Evolutionary conservation across 2,329 filamentous ascomycete genomes (phyloP), one percentile per base, ranked within the genome.

Genomic region (Aspergillus calidoustus): DNA sequence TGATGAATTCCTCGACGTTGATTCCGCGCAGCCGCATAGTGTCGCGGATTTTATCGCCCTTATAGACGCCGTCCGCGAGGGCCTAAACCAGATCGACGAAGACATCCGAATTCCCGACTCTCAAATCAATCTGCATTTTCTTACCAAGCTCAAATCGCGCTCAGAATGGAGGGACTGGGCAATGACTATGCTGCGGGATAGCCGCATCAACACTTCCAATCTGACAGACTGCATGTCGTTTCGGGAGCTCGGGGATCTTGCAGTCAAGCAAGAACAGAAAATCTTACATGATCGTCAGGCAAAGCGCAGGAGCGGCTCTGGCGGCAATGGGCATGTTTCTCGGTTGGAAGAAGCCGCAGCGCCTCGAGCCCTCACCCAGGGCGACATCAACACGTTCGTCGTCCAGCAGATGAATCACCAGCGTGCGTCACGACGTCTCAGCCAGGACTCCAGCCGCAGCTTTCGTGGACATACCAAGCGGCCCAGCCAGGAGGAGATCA

Each of bases 401-500:
- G 62, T 70, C 23, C 61, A 64, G 22, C 66, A 72, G 51, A 72
- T 72, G 70, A 60, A 57, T 13, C 64, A 68, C 38, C 61, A 44
- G 4, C 52, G 57, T 7, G 57, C 22, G 48, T 44, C 50, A 8
- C 47, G 48, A 25, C 54, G 28, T 17, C 60, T 59, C 28, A 60
- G 53, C 28, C 53, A 54, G 30, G 47, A 30, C 38, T 56, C 58
- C 43, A 59, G 56, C 17, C 55, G 47, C 48, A 54, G 43, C 46
- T 25, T 47, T 23, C 64, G 47, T 43, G 62, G 66, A 2, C 68
- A 72, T 51, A 50, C 34, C 22, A 72, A 71, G 50, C 63, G 63
- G 23, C 71, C 70, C 4, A 73, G 71, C 38, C 71, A 72, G 60
- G 70, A 71, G 56, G 67, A 72, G 56, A 72, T 72, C 59, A 73